Evolutionary conservation across 2,329 filamentous ascomycete genomes (phyloP).

Genomic region (Cyclaneusma minus): DNA sequence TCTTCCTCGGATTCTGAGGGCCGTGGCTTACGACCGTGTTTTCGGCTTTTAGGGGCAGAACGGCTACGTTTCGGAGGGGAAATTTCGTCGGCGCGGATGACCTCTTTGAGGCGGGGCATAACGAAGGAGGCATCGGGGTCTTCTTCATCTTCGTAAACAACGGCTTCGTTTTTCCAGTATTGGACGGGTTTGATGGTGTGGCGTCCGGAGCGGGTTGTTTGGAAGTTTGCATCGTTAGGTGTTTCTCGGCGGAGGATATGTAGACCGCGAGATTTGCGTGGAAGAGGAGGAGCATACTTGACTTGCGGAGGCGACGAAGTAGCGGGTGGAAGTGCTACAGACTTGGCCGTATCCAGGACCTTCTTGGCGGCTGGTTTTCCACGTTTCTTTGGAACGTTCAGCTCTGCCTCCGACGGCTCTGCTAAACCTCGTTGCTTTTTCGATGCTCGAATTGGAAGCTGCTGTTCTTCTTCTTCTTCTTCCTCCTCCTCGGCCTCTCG

Average conservation of each 20-base stretch:
- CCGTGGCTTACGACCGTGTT: too few relatives aligned
- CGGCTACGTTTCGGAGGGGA: slow-evolving; percentile 10
- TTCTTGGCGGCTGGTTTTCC: too few relatives aligned
- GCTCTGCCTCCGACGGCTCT: too few relatives aligned
- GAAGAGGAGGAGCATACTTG: slow-evolving; percentile 19
- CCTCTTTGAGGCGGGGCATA: slow-evolving; percentile 58
- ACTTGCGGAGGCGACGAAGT: slow-evolving; percentile 10
- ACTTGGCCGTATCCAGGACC: slow-evolving; percentile 14
- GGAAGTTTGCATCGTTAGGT: slow-evolving; percentile 22
- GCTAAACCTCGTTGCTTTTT: slow-evolving; percentile 8
- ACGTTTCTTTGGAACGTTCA: too few relatives aligned
- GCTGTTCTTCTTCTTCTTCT: slow-evolving; percentile 10
- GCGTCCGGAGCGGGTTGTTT: slow-evolving; percentile 59
- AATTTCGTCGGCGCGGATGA: slow-evolving; percentile 65
- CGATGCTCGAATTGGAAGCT: slow-evolving; percentile 6
- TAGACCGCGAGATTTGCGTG: slow-evolving; percentile 29
- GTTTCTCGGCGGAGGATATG: slow-evolving; percentile 33
- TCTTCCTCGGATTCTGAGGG: slow-evolving; percentile 11
- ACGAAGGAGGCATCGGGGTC: slow-evolving; percentile 41
- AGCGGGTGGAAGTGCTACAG: slow-evolving; percentile 21
- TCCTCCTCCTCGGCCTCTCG: slow-evolving; percentile 10
- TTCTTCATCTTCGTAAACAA: slow-evolving; percentile 51
- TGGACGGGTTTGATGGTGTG: slow-evolving; percentile 64
- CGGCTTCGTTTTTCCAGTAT: slow-evolving; percentile 75
- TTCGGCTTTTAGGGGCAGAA: slow-evolving; percentile 12